A percentile compares a stretch with the other conserved stretches of the same genome.
These are phyloP conservation scores for Trichoderma sp. DNA, from an alignment of 2,329 filamentous ascomycete species.

Conservation along the genomic window DNA sequence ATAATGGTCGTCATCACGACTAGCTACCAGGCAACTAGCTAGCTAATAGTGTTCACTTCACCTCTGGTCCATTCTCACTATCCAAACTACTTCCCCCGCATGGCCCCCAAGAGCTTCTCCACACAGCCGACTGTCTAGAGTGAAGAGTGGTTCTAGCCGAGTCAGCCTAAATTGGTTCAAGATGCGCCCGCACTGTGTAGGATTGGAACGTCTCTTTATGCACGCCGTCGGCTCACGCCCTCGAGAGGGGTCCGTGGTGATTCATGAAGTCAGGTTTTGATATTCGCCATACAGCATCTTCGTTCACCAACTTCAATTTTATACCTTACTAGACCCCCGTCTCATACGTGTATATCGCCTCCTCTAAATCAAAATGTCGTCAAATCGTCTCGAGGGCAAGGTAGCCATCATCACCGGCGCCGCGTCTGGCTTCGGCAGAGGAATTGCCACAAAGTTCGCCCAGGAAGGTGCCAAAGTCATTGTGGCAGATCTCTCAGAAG, in stretches of 20 bases:
- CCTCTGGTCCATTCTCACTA: not conserved
- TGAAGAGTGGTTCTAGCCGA: not conserved
- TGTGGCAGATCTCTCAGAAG: slow-evolving; percentile 61
- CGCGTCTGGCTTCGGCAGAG: slow-evolving; percentile 65
- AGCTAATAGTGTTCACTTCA: not conserved
- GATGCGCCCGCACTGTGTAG: slow-evolving; percentile 1
- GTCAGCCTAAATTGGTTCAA: slow-evolving; percentile 1
- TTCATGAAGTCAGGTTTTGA: not conserved
- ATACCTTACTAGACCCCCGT: not conserved
- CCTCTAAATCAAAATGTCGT: slow-evolving; percentile 6
- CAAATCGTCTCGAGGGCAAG: slow-evolving; percentile 42
- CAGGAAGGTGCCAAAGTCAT: slow-evolving; percentile 62
- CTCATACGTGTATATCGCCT: not conserved
- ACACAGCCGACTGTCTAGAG: not conserved
- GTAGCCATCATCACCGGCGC: slow-evolving; percentile 53
- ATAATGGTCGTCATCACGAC: not conserved
- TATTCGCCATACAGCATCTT: not conserved
- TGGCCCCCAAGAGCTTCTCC: not conserved
- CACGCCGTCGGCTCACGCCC: not conserved
- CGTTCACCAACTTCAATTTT: not conserved
- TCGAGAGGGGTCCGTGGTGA: slow-evolving; percentile 5
- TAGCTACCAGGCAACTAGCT: not conserved
- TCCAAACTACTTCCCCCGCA: not conserved
- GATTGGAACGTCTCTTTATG: not conserved
- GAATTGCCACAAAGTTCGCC: slow-evolving; percentile 60